Conservation (phyloP, 768 basidiomycete species). For the Leccinum olivaceopallidum region DNA sequence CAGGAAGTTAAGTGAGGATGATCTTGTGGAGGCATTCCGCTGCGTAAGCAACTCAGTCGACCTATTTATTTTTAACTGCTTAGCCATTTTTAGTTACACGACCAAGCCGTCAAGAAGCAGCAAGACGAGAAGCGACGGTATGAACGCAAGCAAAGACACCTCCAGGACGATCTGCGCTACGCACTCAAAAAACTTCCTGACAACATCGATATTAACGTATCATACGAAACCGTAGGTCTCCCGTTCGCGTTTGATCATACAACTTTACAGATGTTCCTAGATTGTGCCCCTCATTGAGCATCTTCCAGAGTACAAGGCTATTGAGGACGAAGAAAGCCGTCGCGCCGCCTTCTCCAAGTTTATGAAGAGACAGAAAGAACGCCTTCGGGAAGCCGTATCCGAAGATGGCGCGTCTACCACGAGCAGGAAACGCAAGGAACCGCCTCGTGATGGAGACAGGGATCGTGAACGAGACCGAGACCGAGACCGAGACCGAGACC, state of each 20-base stretch:
- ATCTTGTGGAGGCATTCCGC: constrained; percentile 57
- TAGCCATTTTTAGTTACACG: constrained; percentile 56
- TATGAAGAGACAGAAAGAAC: constrained; percentile 90
- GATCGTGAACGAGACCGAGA: constrained; percentile 46
- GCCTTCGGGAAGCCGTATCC: constrained; percentile 71
- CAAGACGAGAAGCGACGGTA: constrained; percentile 85
- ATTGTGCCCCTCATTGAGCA: constrained; percentile 75
- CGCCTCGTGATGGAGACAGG: constrained; percentile 48
- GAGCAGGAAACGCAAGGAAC: constrained; percentile 80
- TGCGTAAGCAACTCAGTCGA: constrained; percentile 47
- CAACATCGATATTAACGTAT: constrained; percentile 68
- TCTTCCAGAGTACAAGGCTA: constrained; percentile 81
- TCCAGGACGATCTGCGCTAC: constrained; percentile 95
- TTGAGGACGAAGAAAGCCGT: constrained; percentile 86
- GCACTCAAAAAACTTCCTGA: constrained; percentile 89
- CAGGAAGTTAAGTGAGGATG: constrained; percentile 48
- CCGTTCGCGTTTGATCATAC: background rate
- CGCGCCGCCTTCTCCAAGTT: constrained; percentile 85
- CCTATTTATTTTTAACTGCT: constrained; percentile 4
- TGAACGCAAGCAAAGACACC: constrained; percentile 81
- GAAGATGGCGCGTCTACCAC: constrained; percentile 83
- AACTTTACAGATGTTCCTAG: constrained; percentile 36
- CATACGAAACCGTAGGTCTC: constrained; percentile 76
- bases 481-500: constrained; percentile 20
- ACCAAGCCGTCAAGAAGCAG: constrained; percentile 68